phyloP scores from a whole-genome alignment of 768 basidiomycete species.

The Paxillus rubicundulus region DNA sequence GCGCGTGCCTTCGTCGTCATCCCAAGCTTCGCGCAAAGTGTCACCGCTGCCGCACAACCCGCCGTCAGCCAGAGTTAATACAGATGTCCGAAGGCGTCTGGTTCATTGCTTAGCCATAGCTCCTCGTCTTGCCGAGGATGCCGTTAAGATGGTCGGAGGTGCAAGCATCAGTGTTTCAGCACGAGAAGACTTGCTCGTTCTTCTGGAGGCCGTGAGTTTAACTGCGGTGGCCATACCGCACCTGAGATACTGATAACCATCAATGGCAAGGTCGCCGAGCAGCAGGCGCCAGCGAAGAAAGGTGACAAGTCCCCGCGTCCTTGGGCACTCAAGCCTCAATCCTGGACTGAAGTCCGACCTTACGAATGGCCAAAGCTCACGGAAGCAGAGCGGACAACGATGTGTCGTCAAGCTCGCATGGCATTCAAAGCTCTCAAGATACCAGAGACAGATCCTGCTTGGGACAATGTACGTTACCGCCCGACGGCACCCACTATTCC shows the following conservation, averaged over 20 bases:
- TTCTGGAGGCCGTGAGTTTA: slow-evolving; percentile 50
- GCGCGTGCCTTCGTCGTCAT: slow-evolving; percentile 30
- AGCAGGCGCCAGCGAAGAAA: slow-evolving; percentile 30
- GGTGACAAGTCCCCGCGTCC: slow-evolving; percentile 37
- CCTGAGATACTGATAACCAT: background rate
- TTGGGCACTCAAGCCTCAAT: slow-evolving; percentile 53
- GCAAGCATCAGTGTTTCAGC: slow-evolving; percentile 31
- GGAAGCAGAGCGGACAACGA: slow-evolving; percentile 43
- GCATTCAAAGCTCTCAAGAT: slow-evolving; percentile 51
- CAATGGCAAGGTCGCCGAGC: slow-evolving; percentile 50
- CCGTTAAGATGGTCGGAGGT: slow-evolving; percentile 45
- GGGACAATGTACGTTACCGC: slow-evolving; percentile 51
- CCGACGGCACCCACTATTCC: slow-evolving; percentile 12
- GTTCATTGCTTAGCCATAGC: slow-evolving; percentile 52
- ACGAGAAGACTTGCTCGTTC: slow-evolving; percentile 43
- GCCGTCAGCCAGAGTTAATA: slow-evolving; percentile 14
- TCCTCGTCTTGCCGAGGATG: slow-evolving; percentile 40
- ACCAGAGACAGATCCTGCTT: slow-evolving; percentile 58
- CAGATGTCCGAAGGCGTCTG: slow-evolving; percentile 39
- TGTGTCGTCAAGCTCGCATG: slow-evolving; percentile 52
- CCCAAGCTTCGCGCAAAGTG: slow-evolving; percentile 27
- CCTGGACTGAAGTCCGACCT: slow-evolving; percentile 72
- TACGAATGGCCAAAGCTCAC: slow-evolving; percentile 55
- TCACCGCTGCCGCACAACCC: slow-evolving; percentile 27
- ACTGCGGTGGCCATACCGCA: background rate